These are phyloP conservation scores for Zychaea mexicana DNA, from an alignment of 371 early-diverging fungal species.

Conservation along the genomic window DNA sequence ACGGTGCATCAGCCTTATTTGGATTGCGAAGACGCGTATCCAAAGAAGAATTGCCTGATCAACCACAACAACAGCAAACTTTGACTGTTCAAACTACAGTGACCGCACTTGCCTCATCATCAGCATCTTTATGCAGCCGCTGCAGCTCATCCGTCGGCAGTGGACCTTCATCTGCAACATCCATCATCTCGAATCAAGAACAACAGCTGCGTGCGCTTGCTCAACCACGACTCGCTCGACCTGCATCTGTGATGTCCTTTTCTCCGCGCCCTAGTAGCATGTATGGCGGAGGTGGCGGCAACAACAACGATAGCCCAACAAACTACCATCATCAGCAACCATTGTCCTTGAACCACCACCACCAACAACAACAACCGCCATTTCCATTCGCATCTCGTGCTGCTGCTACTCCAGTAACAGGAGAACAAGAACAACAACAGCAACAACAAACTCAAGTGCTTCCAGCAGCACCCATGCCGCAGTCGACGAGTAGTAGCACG, in stretches of 20 bases:
- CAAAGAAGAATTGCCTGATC: slow-evolving; percentile 11
- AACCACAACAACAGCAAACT: neutral
- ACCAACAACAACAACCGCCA: slow-evolving; percentile 8
- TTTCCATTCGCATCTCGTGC: neutral
- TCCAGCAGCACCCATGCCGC: neutral
- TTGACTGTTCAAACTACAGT: neutral
- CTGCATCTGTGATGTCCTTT: slow-evolving; percentile 6
- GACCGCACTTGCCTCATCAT: slow-evolving; percentile 1
- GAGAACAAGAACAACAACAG: slow-evolving; percentile 4
- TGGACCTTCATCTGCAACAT: slow-evolving; percentile 5
- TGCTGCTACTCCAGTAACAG: neutral
- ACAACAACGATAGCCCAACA: neutral
- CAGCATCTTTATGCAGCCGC: slow-evolving; percentile 20
- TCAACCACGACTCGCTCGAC: neutral
- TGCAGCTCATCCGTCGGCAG: slow-evolving; percentile 12
- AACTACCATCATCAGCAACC: neutral
- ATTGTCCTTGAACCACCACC: slow-evolving; percentile 2
- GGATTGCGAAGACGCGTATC: slow-evolving; percentile 7
- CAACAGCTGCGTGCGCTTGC: slow-evolving; percentile 2
- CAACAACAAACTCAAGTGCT: neutral
- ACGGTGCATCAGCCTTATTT: neutral
- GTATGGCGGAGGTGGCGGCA: neutral
- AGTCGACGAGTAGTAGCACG: too few species aligned
- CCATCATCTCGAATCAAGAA: slow-evolving; percentile 2
- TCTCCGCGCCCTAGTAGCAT: neutral